phyloP scores from a whole-genome alignment of 441 rosid genomes.

The Mallotus repandus region DNA sequence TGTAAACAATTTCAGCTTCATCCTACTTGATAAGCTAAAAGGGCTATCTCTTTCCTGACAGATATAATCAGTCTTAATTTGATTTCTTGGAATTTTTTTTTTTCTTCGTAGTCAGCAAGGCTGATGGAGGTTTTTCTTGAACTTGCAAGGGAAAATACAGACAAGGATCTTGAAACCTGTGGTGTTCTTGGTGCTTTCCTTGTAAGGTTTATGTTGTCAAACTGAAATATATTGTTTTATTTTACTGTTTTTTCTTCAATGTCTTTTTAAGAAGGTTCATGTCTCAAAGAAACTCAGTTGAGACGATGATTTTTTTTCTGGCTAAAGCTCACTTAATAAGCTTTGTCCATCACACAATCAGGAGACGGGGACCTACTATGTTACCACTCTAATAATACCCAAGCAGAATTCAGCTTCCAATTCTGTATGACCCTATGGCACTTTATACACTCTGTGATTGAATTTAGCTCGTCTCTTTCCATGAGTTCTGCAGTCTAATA shows the following conservation, averaged over 20 bases:
- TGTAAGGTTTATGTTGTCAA: conserved; percentile 39
- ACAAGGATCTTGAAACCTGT: conserved; percentile 87
- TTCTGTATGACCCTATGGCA: conserved; percentile 55
- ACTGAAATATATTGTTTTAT: too few relatives aligned
- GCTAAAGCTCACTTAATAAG: conserved; percentile 7
- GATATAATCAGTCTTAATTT: too few relatives aligned
- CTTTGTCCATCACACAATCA: conserved; percentile 27
- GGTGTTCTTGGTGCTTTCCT: conserved; percentile 81
- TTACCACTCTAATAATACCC: conserved; percentile 87
- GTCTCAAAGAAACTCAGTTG: neutral
- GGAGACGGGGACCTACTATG: conserved; percentile 76
- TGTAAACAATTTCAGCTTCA: neutral
- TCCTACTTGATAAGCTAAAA: neutral
- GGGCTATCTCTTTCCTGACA: neutral
- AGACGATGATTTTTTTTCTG: neutral
- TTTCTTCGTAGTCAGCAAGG: conserved; percentile 48
- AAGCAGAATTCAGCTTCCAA: conserved; percentile 83
- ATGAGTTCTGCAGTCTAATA: conserved; percentile 5
- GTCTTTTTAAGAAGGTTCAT: too few relatives aligned
- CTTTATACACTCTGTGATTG: conserved; percentile 19
- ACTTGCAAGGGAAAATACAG: conserved; percentile 79
- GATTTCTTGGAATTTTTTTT: neutral
- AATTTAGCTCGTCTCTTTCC: conserved; percentile 10
- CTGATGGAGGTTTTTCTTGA: conserved; percentile 83
- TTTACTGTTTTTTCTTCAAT: too few relatives aligned